Evolutionary conservation across 305 asterid genomes (phyloP).

Genomic region (Fraxinus angustifolia): DNA sequence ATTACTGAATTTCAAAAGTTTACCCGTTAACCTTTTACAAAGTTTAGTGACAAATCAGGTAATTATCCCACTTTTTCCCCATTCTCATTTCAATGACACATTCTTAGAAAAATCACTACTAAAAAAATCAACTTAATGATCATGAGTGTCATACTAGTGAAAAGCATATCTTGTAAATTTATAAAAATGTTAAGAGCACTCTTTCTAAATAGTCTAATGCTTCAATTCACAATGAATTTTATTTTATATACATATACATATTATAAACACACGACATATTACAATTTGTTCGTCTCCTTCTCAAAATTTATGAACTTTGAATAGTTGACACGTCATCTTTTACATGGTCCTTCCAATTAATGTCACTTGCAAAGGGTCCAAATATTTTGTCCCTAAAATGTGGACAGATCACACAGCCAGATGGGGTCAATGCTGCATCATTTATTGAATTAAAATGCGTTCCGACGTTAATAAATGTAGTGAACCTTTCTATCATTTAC

Average conservation of each 20-base stretch:
- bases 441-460: too few species aligned
- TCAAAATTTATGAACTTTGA: background rate
- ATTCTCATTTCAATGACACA: too few species aligned
- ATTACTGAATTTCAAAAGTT: too few species aligned
- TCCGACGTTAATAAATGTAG: background rate
- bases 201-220: background rate
- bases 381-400: slow-evolving; percentile 6
- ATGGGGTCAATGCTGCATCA: background rate
- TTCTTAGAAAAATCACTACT: too few species aligned
- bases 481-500: background rate
- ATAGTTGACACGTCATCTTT: slow-evolving; percentile 27
- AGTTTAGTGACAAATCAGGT: too few species aligned
- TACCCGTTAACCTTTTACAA: too few species aligned
- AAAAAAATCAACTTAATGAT: too few species aligned
- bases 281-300: background rate
- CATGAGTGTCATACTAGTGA: background rate
- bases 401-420: background rate
- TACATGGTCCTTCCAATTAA: slow-evolving; percentile 20
- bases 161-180: background rate
- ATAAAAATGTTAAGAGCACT: background rate
- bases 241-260: background rate
- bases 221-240: background rate
- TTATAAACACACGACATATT: background rate
- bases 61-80: too few species aligned
- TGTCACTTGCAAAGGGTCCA: slow-evolving; percentile 2